Evolutionary conservation across 2,329 filamentous ascomycete genomes (phyloP).

Genomic region (Talaromyces sp.): DNA sequence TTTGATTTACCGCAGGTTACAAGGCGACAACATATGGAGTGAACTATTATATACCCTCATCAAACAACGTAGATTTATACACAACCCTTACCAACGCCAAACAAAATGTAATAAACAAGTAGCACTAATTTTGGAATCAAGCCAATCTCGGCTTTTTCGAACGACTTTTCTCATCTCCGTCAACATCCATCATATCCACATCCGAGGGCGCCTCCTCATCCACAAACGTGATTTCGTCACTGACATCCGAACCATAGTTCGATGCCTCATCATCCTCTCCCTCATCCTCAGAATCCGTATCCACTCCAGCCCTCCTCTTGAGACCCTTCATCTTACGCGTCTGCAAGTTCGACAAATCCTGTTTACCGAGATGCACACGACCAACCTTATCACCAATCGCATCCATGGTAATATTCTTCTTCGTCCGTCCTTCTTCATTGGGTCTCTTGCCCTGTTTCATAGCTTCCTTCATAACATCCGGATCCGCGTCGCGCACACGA

Average conservation of each 20-base stretch:
- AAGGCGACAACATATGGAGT: neutral
- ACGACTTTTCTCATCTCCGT: constrained; percentile 25
- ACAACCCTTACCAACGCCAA: constrained; percentile 16
- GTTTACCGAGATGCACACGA: constrained; percentile 83
- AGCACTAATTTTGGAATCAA: neutral
- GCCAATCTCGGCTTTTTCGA: constrained; percentile 18
- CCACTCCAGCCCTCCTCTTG: constrained; percentile 72
- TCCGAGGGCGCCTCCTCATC: constrained; percentile 29
- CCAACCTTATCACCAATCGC: constrained; percentile 94
- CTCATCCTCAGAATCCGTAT: constrained; percentile 53
- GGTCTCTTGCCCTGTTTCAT: constrained; percentile 76
- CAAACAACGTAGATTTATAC: neutral
- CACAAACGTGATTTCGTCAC: constrained; percentile 17
- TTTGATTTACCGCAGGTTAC: neutral
- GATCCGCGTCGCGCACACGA: constrained; percentile 74
- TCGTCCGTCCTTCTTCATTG: constrained; percentile 59
- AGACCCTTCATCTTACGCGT: constrained; percentile 99
- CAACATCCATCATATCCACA: constrained; percentile 50
- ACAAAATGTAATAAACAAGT: constrained; percentile 7
- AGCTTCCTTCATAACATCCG: constrained; percentile 79
- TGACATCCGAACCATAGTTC: constrained; percentile 15
- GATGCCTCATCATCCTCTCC: constrained; percentile 16
- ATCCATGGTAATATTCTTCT: constrained; percentile 96
- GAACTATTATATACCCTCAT: neutral
- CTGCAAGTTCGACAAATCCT: constrained; percentile 83